Evolutionary conservation across 352 stramenopile species (phyloP).

Genomic region (Globisporangium spiculum): DNA sequence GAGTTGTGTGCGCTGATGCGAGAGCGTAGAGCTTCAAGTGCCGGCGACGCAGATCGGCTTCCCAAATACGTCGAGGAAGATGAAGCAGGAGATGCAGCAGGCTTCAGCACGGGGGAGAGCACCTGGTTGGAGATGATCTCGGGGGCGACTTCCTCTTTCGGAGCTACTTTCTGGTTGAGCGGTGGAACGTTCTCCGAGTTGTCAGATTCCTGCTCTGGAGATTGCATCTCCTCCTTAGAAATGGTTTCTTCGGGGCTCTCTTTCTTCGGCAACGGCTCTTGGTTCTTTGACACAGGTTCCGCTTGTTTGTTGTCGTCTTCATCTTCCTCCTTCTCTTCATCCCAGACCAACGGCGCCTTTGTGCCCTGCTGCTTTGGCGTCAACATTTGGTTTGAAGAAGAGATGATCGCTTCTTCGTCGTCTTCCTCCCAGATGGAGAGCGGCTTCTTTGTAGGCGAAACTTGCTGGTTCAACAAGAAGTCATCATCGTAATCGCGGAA

Average conservation of each 20-base stretch:
- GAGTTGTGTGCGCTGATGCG: conserved; percentile 13
- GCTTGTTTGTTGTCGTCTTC: neutral
- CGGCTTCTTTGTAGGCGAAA: conserved; percentile 1
- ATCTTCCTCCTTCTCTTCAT: conserved; percentile 1
- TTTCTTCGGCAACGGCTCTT: conserved; percentile 2
- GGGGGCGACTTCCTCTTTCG: neutral
- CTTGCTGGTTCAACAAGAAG: conserved; percentile 5
- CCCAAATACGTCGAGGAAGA: conserved; percentile 2
- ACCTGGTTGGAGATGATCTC: conserved; percentile 1
- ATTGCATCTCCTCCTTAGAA: neutral
- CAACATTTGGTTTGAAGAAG: neutral
- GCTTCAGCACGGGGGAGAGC: conserved; percentile 2
- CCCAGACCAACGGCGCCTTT: conserved; percentile 5
- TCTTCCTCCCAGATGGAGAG: conserved; percentile 16
- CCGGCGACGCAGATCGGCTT: conserved; percentile 7
- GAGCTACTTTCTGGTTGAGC: neutral
- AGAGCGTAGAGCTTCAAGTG: conserved; percentile 11
- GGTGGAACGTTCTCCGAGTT: conserved; percentile 1
- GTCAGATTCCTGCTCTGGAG: neutral
- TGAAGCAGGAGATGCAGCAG: neutral
- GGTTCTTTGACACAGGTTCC: conserved; percentile 7
- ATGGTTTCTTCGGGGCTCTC: neutral
- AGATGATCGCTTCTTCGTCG: conserved; percentile 15
- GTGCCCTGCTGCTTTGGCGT: conserved; percentile 3
- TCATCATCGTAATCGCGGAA: conserved; percentile 13